phyloP scores from a whole-genome alignment of 1,284 basidiomycete genomes.

The Microbotryum intermedium region DNA sequence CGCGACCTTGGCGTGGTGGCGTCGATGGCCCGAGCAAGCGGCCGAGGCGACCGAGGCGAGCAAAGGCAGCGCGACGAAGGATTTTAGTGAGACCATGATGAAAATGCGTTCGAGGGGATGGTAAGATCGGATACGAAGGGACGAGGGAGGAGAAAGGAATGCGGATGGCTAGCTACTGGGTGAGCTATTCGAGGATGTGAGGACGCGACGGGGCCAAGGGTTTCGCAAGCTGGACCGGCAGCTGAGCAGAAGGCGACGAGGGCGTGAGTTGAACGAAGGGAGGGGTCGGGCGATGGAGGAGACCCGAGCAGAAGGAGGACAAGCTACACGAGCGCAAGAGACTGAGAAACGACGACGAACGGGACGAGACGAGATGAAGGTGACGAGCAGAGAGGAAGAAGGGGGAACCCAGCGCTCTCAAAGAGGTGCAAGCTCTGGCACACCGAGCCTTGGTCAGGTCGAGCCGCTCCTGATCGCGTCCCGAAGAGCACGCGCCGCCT shows the following conservation, averaged over 20 bases:
- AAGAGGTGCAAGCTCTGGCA: too few species aligned
- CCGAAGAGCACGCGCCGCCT: too few species aligned
- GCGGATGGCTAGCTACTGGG: too few species aligned
- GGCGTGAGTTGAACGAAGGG: conserved; percentile 8
- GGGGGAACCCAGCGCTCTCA: background rate
- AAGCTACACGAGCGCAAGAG: background rate
- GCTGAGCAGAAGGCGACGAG: background rate
- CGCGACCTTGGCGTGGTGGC: conserved; percentile 11
- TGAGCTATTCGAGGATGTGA: too few species aligned
- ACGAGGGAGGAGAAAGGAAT: too few species aligned
- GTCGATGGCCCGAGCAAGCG: conserved; percentile 12
- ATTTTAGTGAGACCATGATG: background rate
- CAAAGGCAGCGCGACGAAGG: conserved; percentile 1
- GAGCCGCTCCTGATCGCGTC: too few species aligned
- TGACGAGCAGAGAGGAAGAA: background rate
- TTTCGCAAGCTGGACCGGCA: too few species aligned
- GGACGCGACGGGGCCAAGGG: too few species aligned
- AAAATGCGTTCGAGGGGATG: too few species aligned
- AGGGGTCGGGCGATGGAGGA: background rate
- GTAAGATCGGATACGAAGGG: too few species aligned
- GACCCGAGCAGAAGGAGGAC: background rate
- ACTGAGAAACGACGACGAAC: too few species aligned
- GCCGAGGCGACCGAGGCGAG: conserved; percentile 8
- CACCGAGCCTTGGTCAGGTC: too few species aligned
- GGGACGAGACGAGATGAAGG: background rate